Base-by-base conservation (phyloP, 2,329 filamentous ascomycete species). In the Colletotrichum caudatum region DNA sequence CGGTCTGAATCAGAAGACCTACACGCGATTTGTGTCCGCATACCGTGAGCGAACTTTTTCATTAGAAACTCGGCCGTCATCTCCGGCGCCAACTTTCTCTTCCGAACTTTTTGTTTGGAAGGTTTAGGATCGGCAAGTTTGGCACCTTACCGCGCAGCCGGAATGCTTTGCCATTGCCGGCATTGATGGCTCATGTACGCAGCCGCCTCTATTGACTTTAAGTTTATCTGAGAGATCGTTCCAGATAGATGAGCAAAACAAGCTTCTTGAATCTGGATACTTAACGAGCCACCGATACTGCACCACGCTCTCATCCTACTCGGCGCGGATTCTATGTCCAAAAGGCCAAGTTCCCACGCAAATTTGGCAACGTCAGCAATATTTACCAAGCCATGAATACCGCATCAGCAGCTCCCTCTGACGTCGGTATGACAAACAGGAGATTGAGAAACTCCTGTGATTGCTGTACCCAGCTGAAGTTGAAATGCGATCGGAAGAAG, bases 401-500 rank as follows among this genome's bases (percentile, higher is more conserved):
- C 16, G 20, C 33, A 20, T n/a, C 44, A 18, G 14, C 20, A 29
- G 18, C 33, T 26, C 5, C 59, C 8, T n/a, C 37, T n/a, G 14
- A 37, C 5, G 33, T 29, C 8, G 48, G 18, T 11, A 16, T n/a
- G 11, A 53, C 20, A 9, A 54, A 20, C 8, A 53, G 60, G 35
- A 63, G 60, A n/a, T 18, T 63, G 33, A 50, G 60, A n/a, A 63
- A 63, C 48, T 63, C 60, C 35, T 63, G 60, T 23, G 60, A 63
- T 5, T 53, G 50, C 12, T 63, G 60, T n/a, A 63, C 60, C 12
- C 60, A 20, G n/a, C 53, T 50, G 2, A 63, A 65, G 63, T 23
- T 65, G 51, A 65, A 65, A n/a, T 65, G 63, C 63, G 63, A 65
- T 18, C 63, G 58, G 3, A 29, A 26, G 39, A 58, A 65, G 16